These are phyloP conservation scores for Thielaviopsis ethacetica DNA, from an alignment of 2,329 filamentous ascomycete genomes.

Conservation along the genomic window DNA sequence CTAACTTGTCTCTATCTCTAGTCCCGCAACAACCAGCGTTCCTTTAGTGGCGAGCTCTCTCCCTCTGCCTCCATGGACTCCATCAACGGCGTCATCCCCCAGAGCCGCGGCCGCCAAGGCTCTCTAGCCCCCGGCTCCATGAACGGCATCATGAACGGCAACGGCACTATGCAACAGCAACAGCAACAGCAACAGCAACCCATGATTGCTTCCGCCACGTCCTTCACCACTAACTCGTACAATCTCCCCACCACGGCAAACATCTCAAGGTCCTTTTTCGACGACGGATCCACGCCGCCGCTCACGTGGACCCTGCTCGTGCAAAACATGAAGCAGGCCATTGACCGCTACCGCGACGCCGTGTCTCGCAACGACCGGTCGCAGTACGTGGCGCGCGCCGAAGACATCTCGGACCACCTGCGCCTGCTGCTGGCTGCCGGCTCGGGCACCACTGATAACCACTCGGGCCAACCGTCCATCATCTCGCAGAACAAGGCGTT, in stretches of 20 bases:
- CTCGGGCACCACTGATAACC: constrained; percentile 94
- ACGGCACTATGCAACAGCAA: no score
- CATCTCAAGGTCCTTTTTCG: constrained; percentile 73
- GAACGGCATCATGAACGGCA: no score
- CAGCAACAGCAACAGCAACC: constrained; percentile 21
- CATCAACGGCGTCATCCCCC: constrained; percentile 52
- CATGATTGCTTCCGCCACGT: constrained; percentile 41
- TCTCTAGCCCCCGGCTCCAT: no score
- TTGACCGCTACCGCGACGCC: constrained; percentile 82
- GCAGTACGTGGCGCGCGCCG: constrained; percentile 85
- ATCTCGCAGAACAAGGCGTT: constrained; percentile 96
- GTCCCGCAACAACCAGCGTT: constrained; percentile 48
- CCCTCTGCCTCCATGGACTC: constrained; percentile 87
- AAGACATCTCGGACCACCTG: constrained; percentile 94
- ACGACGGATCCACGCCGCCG: constrained; percentile 65
- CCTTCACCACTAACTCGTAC: constrained; percentile 43
- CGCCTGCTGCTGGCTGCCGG: constrained; percentile 86
- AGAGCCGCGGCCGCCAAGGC: constrained; percentile 22
- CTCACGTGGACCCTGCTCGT: constrained; percentile 82
- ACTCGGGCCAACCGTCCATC: constrained; percentile 97
- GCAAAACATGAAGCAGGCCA: constrained; percentile 79
- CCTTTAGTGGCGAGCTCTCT: constrained; percentile 56
- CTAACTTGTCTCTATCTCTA: constrained; percentile 17
- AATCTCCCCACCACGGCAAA: constrained; percentile 40
- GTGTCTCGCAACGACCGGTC: constrained; percentile 68